Evolutionary conservation across 129 eudicot species (phyloP), one percentile per base, ranked within the genome.

Genomic region (Mikania micrantha): DNA sequence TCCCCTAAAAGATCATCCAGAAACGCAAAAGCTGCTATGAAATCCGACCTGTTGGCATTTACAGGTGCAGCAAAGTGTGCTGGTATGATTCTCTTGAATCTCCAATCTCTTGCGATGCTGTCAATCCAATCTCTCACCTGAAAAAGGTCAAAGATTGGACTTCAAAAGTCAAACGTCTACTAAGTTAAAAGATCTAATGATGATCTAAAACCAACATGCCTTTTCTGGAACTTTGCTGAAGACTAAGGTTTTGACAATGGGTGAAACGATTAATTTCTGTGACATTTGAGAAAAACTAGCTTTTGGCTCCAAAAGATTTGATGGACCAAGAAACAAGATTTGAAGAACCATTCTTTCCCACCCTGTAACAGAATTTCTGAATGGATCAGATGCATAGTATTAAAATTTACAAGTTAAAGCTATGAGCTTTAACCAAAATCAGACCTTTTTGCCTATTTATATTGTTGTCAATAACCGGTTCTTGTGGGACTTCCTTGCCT

Each of bases 341-440:
- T 94, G 99, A 58, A 94, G 99, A 78, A 94, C 97, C 99, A 94
- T 94, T 78, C 99, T 85, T 59, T 94, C 99, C 99, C 99, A 94
- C 11, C 99, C 99, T 94, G 87, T 39, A 60, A 34, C 64, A 62
- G 25, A 58, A 76, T 16, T 25, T n/a, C 40, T 2, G 1, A 57
- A 15, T 21, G 0, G 40, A 36, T 76, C 24, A 68, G 36, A 76
- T 75, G n/a, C 45, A 67, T 57, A 59, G 0, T 60, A 74, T 25
- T n/a, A 38, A n/a, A n/a, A n/a, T n/a, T n/a, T n/a, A 38, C 38
- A 32, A 5, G 71, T 4, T 64, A 64, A 40, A 22, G 48, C 16
- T 38, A 1, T 40, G 20, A 78, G 34, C 32, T 40, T 22, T 63
- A 48, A 60, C 63, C 27, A 59, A 22, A 24, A 65, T 39, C 70